These are phyloP conservation scores for Phytophthora fragariae DNA, from an alignment of 352 stramenopile genomes.

Conservation along the genomic window DNA sequence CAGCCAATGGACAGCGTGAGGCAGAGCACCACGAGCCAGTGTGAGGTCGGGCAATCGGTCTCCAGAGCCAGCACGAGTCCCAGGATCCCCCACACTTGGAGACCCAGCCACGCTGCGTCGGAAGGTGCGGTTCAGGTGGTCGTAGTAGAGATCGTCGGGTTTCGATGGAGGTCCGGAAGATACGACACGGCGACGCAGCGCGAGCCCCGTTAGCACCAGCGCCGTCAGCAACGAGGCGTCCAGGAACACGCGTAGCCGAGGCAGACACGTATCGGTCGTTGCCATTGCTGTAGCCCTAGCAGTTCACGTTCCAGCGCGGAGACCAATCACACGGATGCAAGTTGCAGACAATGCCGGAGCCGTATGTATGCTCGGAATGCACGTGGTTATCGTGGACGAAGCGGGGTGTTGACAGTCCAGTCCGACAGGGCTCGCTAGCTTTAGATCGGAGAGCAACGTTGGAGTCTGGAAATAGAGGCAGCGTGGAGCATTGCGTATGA, in stretches of 20 bases:
- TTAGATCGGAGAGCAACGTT: no score
- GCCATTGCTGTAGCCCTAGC: neutral
- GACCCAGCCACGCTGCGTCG: constrained; percentile 15
- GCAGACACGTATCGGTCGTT: constrained; percentile 13
- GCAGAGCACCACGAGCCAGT: constrained; percentile 33
- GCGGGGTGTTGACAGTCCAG: no score
- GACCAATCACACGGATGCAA: no score
- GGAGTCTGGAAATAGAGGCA: no score
- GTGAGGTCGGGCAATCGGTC: constrained; percentile 3
- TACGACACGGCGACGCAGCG: constrained; percentile 11
- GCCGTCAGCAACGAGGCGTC: constrained; percentile 29
- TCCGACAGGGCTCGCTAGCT: no score
- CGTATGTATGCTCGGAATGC: no score
- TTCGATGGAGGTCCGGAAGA: constrained; percentile 7
- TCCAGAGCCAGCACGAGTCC: constrained; percentile 23
- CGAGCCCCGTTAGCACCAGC: constrained; percentile 16
- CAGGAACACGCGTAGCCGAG: constrained; percentile 30
- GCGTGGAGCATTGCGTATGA: no score
- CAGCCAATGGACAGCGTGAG: constrained; percentile 14
- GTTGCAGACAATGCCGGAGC: no score
- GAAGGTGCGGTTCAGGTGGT: constrained; percentile 10
- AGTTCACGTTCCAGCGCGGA: no score
- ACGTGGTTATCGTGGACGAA: no score
- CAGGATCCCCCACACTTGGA: constrained; percentile 18
- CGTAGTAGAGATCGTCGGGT: constrained; percentile 11